Evolutionary conservation across 805 yeast species (phyloP).

Genomic region (Barnettozyma salicaria): DNA sequence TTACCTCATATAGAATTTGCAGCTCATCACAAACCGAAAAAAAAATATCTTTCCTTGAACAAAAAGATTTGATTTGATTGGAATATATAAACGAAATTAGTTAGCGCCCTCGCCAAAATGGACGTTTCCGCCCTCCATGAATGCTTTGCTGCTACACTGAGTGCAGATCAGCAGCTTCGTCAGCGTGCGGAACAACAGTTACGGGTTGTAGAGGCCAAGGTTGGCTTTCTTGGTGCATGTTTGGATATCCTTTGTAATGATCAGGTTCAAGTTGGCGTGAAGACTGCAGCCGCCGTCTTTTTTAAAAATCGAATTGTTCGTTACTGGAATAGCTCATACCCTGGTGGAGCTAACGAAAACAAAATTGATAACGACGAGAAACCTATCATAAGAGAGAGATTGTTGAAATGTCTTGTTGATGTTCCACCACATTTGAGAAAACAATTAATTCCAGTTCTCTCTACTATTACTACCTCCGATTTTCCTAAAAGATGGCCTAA

Average conservation of each 20-base stretch:
- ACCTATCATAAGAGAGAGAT: constrained; percentile 61
- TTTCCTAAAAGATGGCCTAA: constrained; percentile 51
- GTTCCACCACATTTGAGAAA: constrained; percentile 36
- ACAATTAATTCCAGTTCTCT: constrained; percentile 47
- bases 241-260: constrained; percentile 60
- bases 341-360: constrained; percentile 26
- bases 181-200: constrained; percentile 66
- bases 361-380: constrained; percentile 64
- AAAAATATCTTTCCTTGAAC: not conserved
- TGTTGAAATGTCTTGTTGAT: constrained; percentile 57
- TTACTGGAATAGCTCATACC: constrained; percentile 45
- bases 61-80: not conserved
- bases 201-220: constrained; percentile 45
- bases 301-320: constrained; percentile 68
- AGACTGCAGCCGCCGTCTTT: constrained; percentile 73
- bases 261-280: constrained; percentile 45
- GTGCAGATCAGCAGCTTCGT: constrained; percentile 55
- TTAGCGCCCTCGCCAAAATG: constrained; percentile 37
- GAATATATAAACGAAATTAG: not conserved
- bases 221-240: constrained; percentile 81
- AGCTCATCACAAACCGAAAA: constrained; percentile 2
- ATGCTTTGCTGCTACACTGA: constrained; percentile 76
- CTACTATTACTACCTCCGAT: constrained; percentile 44
- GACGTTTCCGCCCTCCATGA: constrained; percentile 61
- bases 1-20: not conserved